Evolutionary conservation across 345 rosid genomes (phyloP).

Genomic region (Hibiscus trionum): DNA sequence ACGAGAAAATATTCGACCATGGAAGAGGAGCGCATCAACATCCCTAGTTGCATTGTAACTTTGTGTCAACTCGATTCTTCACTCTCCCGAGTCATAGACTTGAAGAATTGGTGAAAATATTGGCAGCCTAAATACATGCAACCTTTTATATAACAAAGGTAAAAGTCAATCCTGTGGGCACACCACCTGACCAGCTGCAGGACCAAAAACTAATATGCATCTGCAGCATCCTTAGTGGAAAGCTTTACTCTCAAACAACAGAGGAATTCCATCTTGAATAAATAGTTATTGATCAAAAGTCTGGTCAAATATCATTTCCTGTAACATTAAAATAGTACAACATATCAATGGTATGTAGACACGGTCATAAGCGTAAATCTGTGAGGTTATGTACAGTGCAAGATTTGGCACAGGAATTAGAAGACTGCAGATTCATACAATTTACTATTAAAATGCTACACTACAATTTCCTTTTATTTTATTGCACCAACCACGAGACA

Average conservation of each 20-base stretch:
- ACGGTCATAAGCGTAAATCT: not conserved
- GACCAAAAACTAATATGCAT: conserved; percentile 11
- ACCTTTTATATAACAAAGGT: conserved; percentile 21
- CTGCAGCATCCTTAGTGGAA: conserved; percentile 14
- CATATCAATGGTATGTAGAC: not conserved
- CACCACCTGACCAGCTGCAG: conserved; percentile 7
- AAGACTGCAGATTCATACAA: not conserved
- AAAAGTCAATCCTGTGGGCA: conserved; percentile 11
- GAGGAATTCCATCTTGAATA: conserved; percentile 12
- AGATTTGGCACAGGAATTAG: not conserved
- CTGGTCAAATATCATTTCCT: conserved; percentile 29
- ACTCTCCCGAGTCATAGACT: not conserved
- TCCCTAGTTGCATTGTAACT: not conserved
- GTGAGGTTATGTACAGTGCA: not conserved
- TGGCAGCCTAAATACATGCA: conserved; percentile 10
- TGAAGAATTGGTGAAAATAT: not conserved
- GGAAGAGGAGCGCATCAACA: not conserved
- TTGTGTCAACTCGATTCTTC: not conserved
- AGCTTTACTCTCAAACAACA: conserved; percentile 8
- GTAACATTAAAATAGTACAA: conserved; percentile 13
- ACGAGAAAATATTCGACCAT: not conserved
- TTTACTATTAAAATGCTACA: not conserved
- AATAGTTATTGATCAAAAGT: conserved; percentile 11
- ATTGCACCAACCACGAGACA: not conserved
- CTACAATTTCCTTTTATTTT: not conserved